Percentiles rank a stretch among this genome's conserved stretches.
These are phyloP conservation scores for Termitomyces titanicus DNA, from an alignment of 768 basidiomycete genomes.

Conservation along the genomic window DNA sequence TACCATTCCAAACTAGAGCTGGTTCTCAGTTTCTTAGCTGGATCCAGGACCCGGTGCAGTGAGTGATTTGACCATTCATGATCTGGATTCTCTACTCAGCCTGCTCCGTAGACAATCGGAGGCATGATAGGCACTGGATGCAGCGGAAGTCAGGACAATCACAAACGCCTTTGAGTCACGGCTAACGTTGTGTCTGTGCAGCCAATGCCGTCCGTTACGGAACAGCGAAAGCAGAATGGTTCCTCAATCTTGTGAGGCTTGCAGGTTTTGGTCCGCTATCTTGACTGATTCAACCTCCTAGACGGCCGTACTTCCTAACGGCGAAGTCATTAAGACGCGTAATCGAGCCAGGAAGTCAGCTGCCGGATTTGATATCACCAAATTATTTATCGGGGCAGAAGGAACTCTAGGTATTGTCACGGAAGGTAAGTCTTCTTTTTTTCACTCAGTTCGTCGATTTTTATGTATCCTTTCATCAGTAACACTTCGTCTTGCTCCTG, in stretches of 20 bases:
- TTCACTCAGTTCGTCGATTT: not conserved
- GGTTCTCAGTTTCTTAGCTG: conserved; percentile 36
- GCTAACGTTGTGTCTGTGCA: conserved; percentile 19
- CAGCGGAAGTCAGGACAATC: conserved; percentile 61
- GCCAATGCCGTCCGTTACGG: conserved; percentile 85
- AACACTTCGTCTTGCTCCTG: conserved; percentile 78
- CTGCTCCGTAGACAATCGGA: conserved; percentile 60
- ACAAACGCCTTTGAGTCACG: not conserved
- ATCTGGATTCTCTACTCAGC: not conserved
- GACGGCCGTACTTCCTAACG: conserved; percentile 83
- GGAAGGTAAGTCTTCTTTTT: conserved; percentile 48
- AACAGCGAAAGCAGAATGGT: conserved; percentile 87
- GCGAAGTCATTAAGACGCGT: conserved; percentile 86
- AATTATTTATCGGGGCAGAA: conserved; percentile 87
- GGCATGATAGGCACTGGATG: conserved; percentile 90
- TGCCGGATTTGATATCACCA: conserved; percentile 84
- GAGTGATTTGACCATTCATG: conserved; percentile 19
- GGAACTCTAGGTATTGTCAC: conserved; percentile 90
- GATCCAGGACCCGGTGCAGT: conserved; percentile 74
- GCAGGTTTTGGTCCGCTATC: not conserved
- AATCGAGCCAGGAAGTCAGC: conserved; percentile 77
- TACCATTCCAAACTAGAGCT: not conserved
- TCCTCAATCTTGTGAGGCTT: conserved; percentile 65
- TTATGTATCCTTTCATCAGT: conserved; percentile 35
- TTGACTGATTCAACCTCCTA: conserved; percentile 28